Base-by-base conservation (phyloP, 1,284 basidiomycete genomes). In the Ganoderma lingzhi region DNA sequence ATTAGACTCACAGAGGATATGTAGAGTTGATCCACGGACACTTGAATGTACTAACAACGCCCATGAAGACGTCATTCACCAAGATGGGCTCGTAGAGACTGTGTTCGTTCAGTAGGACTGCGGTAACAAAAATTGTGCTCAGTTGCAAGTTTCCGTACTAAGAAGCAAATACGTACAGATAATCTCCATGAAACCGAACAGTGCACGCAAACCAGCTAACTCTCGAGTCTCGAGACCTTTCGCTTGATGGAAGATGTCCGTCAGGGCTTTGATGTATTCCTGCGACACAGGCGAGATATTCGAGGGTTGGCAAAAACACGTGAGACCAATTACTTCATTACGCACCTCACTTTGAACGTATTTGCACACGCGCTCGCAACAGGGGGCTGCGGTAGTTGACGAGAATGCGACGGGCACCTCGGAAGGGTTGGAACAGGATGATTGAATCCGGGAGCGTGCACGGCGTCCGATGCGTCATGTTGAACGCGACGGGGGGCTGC, bases 91-190 rank as follows among this genome's bases (percentile, higher is more conserved):
- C 98, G 79, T 97, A 96, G 77, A 99, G 90, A 63, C 88, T 88
- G 79, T 96, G 96, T 81, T 99, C 98, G 79, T 98, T 99, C 77
- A 99, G 88, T 84, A 96, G 90, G 70, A 99, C 96, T 98, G 77
- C n/a, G 23, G 30, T 51, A 67, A 63, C 63, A 59, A 32, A 32
- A 19, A 35, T 10, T 62, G 61, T 65, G 10, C 53, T 67, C 6
- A 62, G 63, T 70, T 23, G 44, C 67, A 63, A 64, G 63, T 39
- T 35, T 15, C 15, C 12, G 51, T 67, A 35, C 65, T 32, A 60
- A 35, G 64, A 61, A 32, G 62, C 6, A 28, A 41, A 35, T 32
- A 88, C 95, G 80, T 81, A 98, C 96, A 84, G 77, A 99, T 97
- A 14, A 94, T 95, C 81, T 98, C 96, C 91, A 98, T 96, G 73